phyloP scores from a whole-genome alignment of 1,284 basidiomycete species.

The Ustilago lituana region DNA sequence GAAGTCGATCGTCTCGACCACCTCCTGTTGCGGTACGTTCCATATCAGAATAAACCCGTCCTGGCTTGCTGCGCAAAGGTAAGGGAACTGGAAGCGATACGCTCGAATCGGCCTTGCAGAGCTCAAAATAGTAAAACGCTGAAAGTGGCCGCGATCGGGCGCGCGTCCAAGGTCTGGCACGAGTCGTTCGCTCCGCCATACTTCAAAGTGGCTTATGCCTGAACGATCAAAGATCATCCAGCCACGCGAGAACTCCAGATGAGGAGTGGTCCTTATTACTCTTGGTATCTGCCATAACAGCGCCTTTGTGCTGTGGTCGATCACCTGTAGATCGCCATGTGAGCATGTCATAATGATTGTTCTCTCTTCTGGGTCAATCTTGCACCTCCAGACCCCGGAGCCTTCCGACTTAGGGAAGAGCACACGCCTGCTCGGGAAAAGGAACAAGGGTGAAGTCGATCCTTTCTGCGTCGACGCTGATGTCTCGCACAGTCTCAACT shows the following conservation, averaged over 20 bases:
- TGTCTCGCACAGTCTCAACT: no score
- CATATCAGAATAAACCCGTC: conserved; percentile 42
- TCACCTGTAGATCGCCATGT: conserved; percentile 31
- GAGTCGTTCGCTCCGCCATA: conserved; percentile 54
- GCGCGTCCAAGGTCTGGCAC: conserved; percentile 34
- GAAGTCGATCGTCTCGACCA: conserved; percentile 39
- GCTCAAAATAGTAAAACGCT: conserved; percentile 33
- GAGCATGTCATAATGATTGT: conserved; percentile 48
- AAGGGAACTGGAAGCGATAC: conserved; percentile 58
- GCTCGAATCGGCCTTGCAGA: conserved; percentile 38
- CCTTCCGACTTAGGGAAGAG: conserved; percentile 7
- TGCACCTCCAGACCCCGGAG: conserved; percentile 53
- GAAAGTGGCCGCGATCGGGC: conserved; percentile 49
- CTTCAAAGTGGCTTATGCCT: conserved; percentile 50
- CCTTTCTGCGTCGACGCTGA: no score
- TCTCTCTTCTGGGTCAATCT: conserved; percentile 54
- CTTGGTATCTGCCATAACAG: conserved; percentile 48
- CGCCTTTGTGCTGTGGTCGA: conserved; percentile 30
- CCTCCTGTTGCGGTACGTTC: conserved; percentile 37
- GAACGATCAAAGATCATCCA: conserved; percentile 57
- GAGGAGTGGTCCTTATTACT: conserved; percentile 40
- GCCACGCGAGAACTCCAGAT: conserved; percentile 57
- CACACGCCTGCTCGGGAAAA: conserved; percentile 13
- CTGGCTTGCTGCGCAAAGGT: conserved; percentile 43
- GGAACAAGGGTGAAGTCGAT: background rate